Percentiles rank a stretch among this genome's conserved stretches.
Conservation (phyloP, 208 protist genomes). For the Leishmania arabica region DNA sequence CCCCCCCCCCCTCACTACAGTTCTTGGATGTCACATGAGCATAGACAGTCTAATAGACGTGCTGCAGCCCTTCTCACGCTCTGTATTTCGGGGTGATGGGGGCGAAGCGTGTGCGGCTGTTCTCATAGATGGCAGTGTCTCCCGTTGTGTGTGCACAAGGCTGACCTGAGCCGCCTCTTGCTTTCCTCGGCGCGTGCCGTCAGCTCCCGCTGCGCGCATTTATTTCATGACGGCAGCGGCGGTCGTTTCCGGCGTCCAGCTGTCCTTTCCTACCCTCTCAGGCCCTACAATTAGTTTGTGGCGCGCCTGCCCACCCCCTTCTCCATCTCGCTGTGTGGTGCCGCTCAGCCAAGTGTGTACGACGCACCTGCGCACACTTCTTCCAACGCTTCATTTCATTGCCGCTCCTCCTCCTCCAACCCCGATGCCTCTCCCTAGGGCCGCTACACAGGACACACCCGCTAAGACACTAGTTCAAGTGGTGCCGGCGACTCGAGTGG, state of each 20-base stretch:
- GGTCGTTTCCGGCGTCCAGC: not conserved
- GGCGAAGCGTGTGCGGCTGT: not conserved
- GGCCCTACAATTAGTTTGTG: not conserved
- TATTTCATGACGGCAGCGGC: not conserved
- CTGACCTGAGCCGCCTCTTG: not conserved
- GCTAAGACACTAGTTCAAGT: not conserved
- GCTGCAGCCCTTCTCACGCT: too few species aligned
- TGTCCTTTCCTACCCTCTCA: not conserved
- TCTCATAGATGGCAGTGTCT: not conserved
- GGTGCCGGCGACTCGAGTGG: not conserved
- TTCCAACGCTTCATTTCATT: not conserved
- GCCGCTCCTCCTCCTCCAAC: not conserved
- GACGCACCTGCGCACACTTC: not conserved
- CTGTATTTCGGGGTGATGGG: not conserved
- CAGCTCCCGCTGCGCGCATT: not conserved
- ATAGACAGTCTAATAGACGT: not conserved
- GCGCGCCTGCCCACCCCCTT: not conserved
- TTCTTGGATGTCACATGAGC: not conserved
- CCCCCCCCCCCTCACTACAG: not conserved
- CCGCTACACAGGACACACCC: not conserved
- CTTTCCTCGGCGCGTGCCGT: not conserved
- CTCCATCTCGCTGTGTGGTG: not conserved
- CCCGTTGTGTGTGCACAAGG: not conserved
- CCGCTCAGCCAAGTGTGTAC: not conserved
- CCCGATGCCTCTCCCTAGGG: not conserved